A percentile compares a stretch with the other conserved stretches of the same genome.
These are phyloP conservation scores for Pseudovirgaria hyperparasitica DNA, from an alignment of 2,329 filamentous ascomycete species.

Conservation along the genomic window DNA sequence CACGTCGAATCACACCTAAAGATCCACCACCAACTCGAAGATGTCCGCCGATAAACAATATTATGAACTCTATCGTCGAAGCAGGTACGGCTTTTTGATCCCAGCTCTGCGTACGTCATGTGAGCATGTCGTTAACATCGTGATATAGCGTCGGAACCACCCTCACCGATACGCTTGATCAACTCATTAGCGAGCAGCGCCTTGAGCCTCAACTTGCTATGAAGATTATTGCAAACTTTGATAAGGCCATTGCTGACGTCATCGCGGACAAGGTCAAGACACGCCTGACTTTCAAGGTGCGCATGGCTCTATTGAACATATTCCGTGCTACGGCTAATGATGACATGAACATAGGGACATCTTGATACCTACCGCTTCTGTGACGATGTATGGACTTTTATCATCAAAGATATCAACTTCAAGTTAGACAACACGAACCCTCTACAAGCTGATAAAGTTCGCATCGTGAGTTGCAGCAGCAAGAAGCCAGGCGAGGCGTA, in stretches of 20 bases:
- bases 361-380: constrained; percentile 98
- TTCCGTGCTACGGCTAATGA: constrained; percentile 3
- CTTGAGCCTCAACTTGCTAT: constrained; percentile 98
- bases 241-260: constrained; percentile 82
- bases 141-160: constrained; percentile 80
- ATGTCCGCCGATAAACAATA: constrained; percentile 37
- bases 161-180: constrained; percentile 92
- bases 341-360: constrained; percentile 53
- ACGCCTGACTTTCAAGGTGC: constrained; percentile 87
- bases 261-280: constrained; percentile 87
- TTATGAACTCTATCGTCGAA: constrained; percentile 97
- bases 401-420: constrained; percentile 98
- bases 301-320: constrained; percentile 5
- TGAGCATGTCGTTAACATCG: constrained; percentile 14
- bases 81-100: constrained; percentile 55
- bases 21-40: constrained; percentile 7
- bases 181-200: constrained; percentile 83
- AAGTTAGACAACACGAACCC: constrained; percentile 78
- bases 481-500: constrained; percentile 56
- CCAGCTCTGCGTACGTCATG: no score
- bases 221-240: constrained; percentile 95
- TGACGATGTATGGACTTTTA: constrained; percentile 98
- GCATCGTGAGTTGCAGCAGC: constrained; percentile 96
- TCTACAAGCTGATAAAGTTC: constrained; percentile 80
- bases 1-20: constrained; percentile 6